Evolutionary conservation across 129 eudicot genomes (phyloP).

Genomic region (Daucus carota): DNA sequence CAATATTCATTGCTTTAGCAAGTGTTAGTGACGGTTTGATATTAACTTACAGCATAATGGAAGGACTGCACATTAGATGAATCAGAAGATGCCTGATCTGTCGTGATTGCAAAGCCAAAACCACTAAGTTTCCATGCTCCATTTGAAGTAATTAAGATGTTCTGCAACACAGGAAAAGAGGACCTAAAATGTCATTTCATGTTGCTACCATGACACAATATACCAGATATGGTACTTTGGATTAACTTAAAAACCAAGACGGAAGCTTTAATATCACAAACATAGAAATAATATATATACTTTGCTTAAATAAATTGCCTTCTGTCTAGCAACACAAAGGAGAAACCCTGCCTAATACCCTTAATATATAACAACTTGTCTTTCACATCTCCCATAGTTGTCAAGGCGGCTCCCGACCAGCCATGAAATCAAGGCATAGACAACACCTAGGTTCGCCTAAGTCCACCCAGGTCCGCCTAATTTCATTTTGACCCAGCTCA

Average conservation of each 20-base stretch:
- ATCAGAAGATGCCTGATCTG: slow-evolving; percentile 63
- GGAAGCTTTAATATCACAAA: not conserved
- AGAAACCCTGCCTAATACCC: not conserved
- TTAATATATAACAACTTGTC: not conserved
- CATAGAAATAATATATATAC: not conserved
- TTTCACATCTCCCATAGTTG: too few relatives aligned
- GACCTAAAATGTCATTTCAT: slow-evolving; percentile 3
- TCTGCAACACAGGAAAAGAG: slow-evolving; percentile 48
- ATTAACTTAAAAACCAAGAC: not conserved
- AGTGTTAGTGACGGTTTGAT: not conserved
- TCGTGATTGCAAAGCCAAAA: slow-evolving; percentile 72
- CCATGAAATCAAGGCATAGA: too few relatives aligned
- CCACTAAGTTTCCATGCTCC: slow-evolving; percentile 99
- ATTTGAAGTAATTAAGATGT: slow-evolving; percentile 76
- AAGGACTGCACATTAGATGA: slow-evolving; percentile 55
- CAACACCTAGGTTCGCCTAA: too few relatives aligned
- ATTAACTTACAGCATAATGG: slow-evolving; percentile 81
- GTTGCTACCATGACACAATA: not conserved
- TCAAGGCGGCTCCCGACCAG: too few relatives aligned
- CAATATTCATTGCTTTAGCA: not conserved
- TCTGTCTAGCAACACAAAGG: not conserved
- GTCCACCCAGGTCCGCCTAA: too few relatives aligned
- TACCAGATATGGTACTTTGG: not conserved
- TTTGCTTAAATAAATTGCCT: not conserved
- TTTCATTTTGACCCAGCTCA: too few relatives aligned